Percentiles rank a stretch among this genome's conserved stretches.
phyloP scores from a whole-genome alignment of 495 filamentous ascomycete species.

The Hypoxylon crocopeplum region DNA sequence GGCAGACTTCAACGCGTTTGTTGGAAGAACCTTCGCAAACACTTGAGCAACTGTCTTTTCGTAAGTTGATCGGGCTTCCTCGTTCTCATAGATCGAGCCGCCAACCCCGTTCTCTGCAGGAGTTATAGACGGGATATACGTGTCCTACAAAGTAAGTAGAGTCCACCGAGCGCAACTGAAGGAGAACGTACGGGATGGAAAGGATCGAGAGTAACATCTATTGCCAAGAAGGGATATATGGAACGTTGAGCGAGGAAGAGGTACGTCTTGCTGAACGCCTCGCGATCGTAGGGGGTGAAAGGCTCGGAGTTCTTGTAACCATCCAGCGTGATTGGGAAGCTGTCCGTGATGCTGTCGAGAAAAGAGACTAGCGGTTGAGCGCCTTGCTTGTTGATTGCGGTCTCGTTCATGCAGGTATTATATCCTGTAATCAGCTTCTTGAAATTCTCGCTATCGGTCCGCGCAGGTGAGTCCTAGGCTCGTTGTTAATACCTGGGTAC shows the following conservation, averaged over 20 bases:
- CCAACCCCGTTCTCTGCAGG: neutral
- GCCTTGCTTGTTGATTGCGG: constrained; percentile 57
- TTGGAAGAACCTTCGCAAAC: constrained; percentile 1
- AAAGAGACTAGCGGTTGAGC: constrained; percentile 60
- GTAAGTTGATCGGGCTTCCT: neutral
- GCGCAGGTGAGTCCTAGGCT: constrained; percentile 4
- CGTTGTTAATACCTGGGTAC: too few species aligned
- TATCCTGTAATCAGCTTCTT: constrained; percentile 66
- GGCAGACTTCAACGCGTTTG: constrained; percentile 2
- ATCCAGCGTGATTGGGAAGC: constrained; percentile 4
- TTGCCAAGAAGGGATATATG: constrained; percentile 6
- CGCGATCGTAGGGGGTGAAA: constrained; percentile 3
- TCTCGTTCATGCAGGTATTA: constrained; percentile 66
- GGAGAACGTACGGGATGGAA: too few species aligned
- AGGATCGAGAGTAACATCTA: neutral
- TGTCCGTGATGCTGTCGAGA: constrained; percentile 23
- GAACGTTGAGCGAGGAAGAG: neutral
- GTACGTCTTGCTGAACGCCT: constrained; percentile 13
- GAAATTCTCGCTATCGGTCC: constrained; percentile 65
- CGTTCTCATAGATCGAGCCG: neutral
- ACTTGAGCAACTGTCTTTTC: constrained; percentile 4
- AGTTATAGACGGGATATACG: constrained; percentile 5
- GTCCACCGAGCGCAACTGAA: neutral
- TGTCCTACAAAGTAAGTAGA: constrained; percentile 4
- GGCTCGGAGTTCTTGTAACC: neutral